Evolutionary conservation across 805 yeast genomes (phyloP), one percentile per base, ranked within the genome.

Genomic region (Cyberlindnera subsufficiens): DNA sequence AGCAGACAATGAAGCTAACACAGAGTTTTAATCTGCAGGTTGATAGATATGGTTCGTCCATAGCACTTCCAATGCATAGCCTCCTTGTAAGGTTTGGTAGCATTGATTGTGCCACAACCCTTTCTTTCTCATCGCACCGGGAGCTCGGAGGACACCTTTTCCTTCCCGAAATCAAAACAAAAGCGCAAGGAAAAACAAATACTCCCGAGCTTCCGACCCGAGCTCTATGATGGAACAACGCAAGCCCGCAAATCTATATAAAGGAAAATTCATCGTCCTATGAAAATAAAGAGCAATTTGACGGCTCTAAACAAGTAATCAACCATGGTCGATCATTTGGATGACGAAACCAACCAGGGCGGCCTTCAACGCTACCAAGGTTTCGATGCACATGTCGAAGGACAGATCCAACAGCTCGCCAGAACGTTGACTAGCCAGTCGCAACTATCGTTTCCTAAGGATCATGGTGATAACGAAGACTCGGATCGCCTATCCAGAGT

Each of bases 371-470:
- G 38, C 20, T 42, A 42, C 32, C 35, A 42, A 8, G 44, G 44
- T 11, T 42, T 37, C 32, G 29, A 30, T 10, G 16, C 22, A 8
- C 16, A 32, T 4, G 41, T 37, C 17, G 31, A 32, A 10, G 35
- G 38, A n/a, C 34, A 42, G 35, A 33, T 42, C 11, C 37, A 32
- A n/a, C 22, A 37, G 15, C 32, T 42, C 6, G 41, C 37, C 20
- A 59, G 70, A 51, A 63, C 68, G 9, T 49, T 66, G 19, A 61
- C 69, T 3, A 38, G 40, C 17, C 25, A 18, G 4, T 37, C 40
- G 9, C 35, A 30, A 6, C 30, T 30, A 9, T 13, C 40, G 7
- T 27, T 30, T 13, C 16, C 27, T 3, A 29, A 36, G 39, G n/a
- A 7, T 10, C 13, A 20, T 13, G 11, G 13, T n/a, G 39, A 7